Base-by-base conservation (phyloP, 2,329 filamentous ascomycete genomes). In the Ascochyta clinopodiicola region DNA sequence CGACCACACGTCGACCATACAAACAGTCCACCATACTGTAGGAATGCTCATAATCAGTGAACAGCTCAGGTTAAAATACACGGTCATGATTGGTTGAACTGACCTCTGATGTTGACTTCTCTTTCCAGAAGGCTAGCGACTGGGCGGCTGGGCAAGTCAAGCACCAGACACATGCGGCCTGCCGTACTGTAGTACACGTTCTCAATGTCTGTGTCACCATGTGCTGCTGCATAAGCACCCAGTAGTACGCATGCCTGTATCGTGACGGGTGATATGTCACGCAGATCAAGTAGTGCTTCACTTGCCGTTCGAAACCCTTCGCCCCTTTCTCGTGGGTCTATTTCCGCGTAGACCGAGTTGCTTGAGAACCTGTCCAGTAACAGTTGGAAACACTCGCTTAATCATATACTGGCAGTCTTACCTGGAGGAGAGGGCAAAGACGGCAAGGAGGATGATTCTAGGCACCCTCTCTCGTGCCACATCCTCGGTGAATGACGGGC, bases 1-100 rank as follows among this genome's bases (percentile, higher is more conserved):
- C 7, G 64, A 67, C 64, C 64, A 67, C 13, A 67, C 64, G 39
- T 67, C 64, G 3, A 67, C 60, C 64, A 67, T 67, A n/a, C 61
- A 64, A 13, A 67, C 43, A 13, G 63, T 59, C 63, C 63, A 67
- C 64, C 64, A 67, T 29, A 58, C 56, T 57, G 15, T 19, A 22
- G 12, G 4, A 5, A 24, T 13, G 2, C 38, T 32, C 15, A 19
- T 6, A 4, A 31, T 54, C 22, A 54, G 51, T 39, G 15, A 38
- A 29, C 17, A 10, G 29, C 17, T 43, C 25, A 24, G 10, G 34
- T 22, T 12, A 21, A 19, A 13, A 25, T 24, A 31, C 4, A 34
- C 6, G 17, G 6, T 13, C 21, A 17, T 2, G 8, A 4, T 5
- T 37, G 31, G 5, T 17, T 40, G 8, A 4, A 37, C 54, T n/a